Evolutionary conservation across 1,284 basidiomycete species (phyloP).

Genomic region (Rhodotorula mucilaginosa): DNA sequence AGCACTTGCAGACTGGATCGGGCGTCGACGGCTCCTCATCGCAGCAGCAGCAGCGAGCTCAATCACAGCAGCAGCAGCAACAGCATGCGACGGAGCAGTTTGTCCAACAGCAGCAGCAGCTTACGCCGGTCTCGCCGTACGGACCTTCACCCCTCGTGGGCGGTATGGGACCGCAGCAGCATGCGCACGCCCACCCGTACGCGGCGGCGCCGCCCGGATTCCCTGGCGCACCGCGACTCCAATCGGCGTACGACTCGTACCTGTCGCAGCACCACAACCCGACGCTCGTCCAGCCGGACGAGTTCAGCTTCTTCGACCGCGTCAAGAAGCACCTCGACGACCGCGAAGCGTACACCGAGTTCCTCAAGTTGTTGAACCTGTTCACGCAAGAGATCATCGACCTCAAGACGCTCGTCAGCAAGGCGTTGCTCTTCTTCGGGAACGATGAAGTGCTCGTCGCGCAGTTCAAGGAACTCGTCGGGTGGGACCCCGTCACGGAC

Average conservation of each 20-base stretch:
- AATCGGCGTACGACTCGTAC: slow-evolving; percentile 40
- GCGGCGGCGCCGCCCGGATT: slow-evolving; percentile 33
- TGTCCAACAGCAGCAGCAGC: slow-evolving; percentile 2
- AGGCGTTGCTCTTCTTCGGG: slow-evolving; percentile 72
- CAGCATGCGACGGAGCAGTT: not conserved
- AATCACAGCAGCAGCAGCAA: slow-evolving; percentile 3
- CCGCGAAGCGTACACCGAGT: slow-evolving; percentile 89
- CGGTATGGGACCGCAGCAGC: not conserved
- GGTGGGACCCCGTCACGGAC: slow-evolving; percentile 65
- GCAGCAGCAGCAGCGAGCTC: not conserved
- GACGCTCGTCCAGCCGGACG: slow-evolving; percentile 67
- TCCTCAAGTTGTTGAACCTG: slow-evolving; percentile 90
- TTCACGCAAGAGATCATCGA: slow-evolving; percentile 95
- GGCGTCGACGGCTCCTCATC: slow-evolving; percentile 31
- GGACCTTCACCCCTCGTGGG: slow-evolving; percentile 1
- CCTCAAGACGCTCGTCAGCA: slow-evolving; percentile 73
- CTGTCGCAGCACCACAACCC: slow-evolving; percentile 33
- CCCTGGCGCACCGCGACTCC: slow-evolving; percentile 37
- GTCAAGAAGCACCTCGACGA: slow-evolving; percentile 81
- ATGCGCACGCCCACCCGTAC: slow-evolving; percentile 33
- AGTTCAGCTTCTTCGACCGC: slow-evolving; percentile 89
- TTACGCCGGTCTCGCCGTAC: slow-evolving; percentile 10
- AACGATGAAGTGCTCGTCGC: slow-evolving; percentile 74
- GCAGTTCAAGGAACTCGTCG: slow-evolving; percentile 84
- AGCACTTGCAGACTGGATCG: slow-evolving; percentile 14